Base-by-base conservation (phyloP, 1,139 yeast genomes). In the Yamadazyma membranifaciens region DNA sequence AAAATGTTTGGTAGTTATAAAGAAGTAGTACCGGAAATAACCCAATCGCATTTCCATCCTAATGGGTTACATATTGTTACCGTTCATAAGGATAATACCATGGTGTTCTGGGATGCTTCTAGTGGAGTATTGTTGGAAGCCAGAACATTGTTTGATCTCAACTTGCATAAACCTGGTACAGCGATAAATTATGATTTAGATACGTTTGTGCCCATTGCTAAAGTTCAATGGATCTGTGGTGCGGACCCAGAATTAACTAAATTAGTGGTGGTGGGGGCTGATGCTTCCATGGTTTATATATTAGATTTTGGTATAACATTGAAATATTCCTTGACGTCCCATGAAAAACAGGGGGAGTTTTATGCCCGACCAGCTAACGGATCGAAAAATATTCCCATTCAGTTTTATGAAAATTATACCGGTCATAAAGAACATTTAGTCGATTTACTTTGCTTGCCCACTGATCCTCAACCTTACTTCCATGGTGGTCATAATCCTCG, bases 31-130 rank as follows among this genome's bases (percentile, higher is more conserved):
- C 83, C 92, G 1, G 77, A 69, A 33, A 57, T 87, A 2, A 52
- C 69, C 2, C 80, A 79, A 40, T 83, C 96, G 0, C 69, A 80
- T 32, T 92, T 87, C 78, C 97, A 91, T 58, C 98, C 99, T 2
- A 88, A 89, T 57, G 97, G 98, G 0, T 73, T 88, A 35, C 95
- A 91, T 58, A 67, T 88, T 5, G 73, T 87, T 12, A 83, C 96
- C 0, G 76, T 81, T 1, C 95, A 91, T 57, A 79, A 67, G 14
- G 97, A 91, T 53, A 92, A 91, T 38, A 77, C 95, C 0, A 55
- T 94, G 35, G 96, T 80, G 4, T 92, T 92, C 54, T 94, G 98
- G 97, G 98, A 92, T 60, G 83, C 87, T 0, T 82, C 83, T 32
- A 20, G 24, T 20, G 96, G 94, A 0, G 78, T 78, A 11, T 63